phyloP scores from a whole-genome alignment of 2,329 filamentous ascomycete genomes.

The Aspergillus fumigatus region DNA sequence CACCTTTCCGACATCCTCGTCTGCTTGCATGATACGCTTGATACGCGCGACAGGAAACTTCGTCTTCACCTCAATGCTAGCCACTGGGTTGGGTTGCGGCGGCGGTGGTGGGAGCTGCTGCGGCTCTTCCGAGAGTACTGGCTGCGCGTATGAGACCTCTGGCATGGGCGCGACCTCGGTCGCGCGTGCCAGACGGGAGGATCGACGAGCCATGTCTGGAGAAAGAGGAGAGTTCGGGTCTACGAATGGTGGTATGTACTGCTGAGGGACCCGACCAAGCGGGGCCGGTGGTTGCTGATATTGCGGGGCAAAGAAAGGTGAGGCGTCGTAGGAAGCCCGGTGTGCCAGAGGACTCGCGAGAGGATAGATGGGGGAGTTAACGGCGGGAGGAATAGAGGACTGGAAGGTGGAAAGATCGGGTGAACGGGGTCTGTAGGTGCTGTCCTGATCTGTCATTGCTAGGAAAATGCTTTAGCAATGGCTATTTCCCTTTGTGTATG shows the following conservation, averaged over 20 bases:
- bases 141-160: slow-evolving; percentile 21
- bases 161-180: slow-evolving; percentile 25
- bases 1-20: slow-evolving; percentile 97
- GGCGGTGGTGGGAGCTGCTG: slow-evolving; percentile 7
- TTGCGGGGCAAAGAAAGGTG: slow-evolving; percentile 42
- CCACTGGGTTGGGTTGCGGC: slow-evolving; percentile 27
- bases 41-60: slow-evolving; percentile 97
- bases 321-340: slow-evolving; percentile 44
- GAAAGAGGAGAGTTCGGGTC: slow-evolving; percentile 16
- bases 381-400: slow-evolving; percentile 35
- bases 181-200: slow-evolving; percentile 32
- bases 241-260: slow-evolving; percentile 33
- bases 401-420: slow-evolving; percentile 50
- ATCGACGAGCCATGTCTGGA: slow-evolving; percentile 41
- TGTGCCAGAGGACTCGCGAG: slow-evolving; percentile 33
- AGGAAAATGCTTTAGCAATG: slow-evolving; percentile 15
- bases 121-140: slow-evolving; percentile 18
- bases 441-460: slow-evolving; percentile 44
- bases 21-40: slow-evolving; percentile 98
- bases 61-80: slow-evolving; percentile 74
- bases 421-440: slow-evolving; percentile 45
- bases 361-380: slow-evolving; percentile 25
- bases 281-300: slow-evolving; percentile 25
- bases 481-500: slow-evolving; percentile 1
- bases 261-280: slow-evolving; percentile 27